Evolutionary conservation across 192 early-diverging fungal species (phyloP), one percentile per base, ranked within the genome.

Genomic region (Spizellomyces punctatus): DNA sequence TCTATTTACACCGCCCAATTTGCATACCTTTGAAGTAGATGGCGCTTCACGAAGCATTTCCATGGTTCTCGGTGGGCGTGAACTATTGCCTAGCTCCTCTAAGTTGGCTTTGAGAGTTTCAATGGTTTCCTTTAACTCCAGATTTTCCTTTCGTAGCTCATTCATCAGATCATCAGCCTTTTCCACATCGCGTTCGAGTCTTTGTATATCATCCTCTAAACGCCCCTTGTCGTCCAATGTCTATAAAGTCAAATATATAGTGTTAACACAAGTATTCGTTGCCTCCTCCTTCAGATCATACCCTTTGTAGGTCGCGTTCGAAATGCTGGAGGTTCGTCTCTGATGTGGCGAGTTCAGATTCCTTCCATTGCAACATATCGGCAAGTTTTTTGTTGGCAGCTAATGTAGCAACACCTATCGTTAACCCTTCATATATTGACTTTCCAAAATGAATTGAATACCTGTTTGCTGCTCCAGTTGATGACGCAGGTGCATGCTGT

Each of bases 391-490:
- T 54, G 17, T 54, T n/a, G 14, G 50, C 50, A 2, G 17, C 50
- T 54, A 54, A 36, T 36, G 27, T 0, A 36, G 1, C 27, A 36
- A 19, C 14, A 54, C 12, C 50, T 54, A 4, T 12, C 17, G 50
- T 12, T 4, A n/a, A 54, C 50, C 0, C 12, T n/a, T 19, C 14
- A 4, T n/a, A 54, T 19, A 19, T 19, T 19, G 17, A 54, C 4
- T n/a, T n/a, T n/a, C 50, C 12, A 2, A 54, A n/a, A 19, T 54
- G 0, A 2, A 19, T 19, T 0, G 50, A 12, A n/a, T 65, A 65
- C 64, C 14, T 5, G 16, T 65, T 6, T 65, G 47, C n/a, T 65
- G 12, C 42, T 65, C 64, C 12, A 65, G 46, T 46, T 50, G 36
- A n/a, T 44, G 42, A n/a, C 64, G 42, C 36, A 50, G 27, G 16